Conservation (phyloP, 805 yeast species). For the Kazachstania bromeliacearum region DNA sequence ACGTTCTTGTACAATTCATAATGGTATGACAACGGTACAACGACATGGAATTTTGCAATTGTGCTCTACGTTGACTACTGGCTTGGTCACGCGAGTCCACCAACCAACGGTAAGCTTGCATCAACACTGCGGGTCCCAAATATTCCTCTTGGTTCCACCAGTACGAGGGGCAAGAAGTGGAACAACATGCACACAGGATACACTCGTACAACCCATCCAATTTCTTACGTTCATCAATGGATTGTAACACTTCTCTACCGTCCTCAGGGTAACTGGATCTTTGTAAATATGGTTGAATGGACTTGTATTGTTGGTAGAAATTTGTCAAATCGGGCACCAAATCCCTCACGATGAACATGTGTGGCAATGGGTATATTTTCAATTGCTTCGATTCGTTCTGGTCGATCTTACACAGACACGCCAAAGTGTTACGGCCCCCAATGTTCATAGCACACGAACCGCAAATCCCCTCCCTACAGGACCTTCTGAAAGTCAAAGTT, state of each 20-base stretch:
- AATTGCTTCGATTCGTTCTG: slow-evolving; percentile 61
- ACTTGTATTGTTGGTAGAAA: slow-evolving; percentile 96
- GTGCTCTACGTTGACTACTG: slow-evolving; percentile 64
- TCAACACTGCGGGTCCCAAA: slow-evolving; percentile 95
- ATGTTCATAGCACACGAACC: slow-evolving; percentile 99
- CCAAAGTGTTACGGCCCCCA: slow-evolving; percentile 93
- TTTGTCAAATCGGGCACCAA: slow-evolving; percentile 96
- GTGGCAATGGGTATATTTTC: slow-evolving; percentile 94
- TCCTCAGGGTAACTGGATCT: slow-evolving; percentile 67
- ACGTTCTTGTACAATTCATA: slow-evolving; percentile 96
- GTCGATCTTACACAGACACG: slow-evolving; percentile 92
- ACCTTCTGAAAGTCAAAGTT: slow-evolving; percentile 91
- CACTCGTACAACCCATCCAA: slow-evolving; percentile 96
- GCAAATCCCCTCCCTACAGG: slow-evolving; percentile 99
- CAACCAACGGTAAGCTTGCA: slow-evolving; percentile 99
- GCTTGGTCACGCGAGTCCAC: slow-evolving; percentile 96
- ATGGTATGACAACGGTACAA: slow-evolving; percentile 98
- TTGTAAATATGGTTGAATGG: slow-evolving; percentile 94
- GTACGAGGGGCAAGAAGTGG: slow-evolving; percentile 97
- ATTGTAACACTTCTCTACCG: slow-evolving; percentile 88
- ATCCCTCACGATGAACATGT: slow-evolving; percentile 95
- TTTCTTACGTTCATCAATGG: slow-evolving; percentile 87
- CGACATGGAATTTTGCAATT: slow-evolving; percentile 95
- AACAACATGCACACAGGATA: slow-evolving; percentile 96
- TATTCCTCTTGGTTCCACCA: slow-evolving; percentile 99